phyloP scores from a whole-genome alignment of 345 rosid genomes.

The Erodium maritimum region DNA sequence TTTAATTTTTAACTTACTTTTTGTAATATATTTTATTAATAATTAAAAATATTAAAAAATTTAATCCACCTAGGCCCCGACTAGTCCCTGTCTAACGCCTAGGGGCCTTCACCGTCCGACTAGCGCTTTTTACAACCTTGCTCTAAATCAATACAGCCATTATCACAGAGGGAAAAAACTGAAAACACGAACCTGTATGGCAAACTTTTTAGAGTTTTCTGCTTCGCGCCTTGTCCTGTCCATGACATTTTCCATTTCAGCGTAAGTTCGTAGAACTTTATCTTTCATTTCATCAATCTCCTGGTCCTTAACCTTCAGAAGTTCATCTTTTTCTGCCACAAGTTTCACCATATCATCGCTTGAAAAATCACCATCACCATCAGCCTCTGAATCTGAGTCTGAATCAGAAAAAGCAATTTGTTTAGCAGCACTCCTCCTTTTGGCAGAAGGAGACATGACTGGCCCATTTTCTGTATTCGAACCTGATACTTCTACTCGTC shows the following conservation, averaged over 20 bases:
- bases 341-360: slow-evolving; percentile 69
- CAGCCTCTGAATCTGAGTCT: slow-evolving; percentile 44
- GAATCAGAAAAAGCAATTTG: slow-evolving; percentile 15
- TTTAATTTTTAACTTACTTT: no score
- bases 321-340: slow-evolving; percentile 63
- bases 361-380: slow-evolving; percentile 39
- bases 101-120: no score
- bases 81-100: no score
- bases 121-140: no score
- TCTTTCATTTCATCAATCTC: slow-evolving; percentile 66
- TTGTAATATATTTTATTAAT: no score
- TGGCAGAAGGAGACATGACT: slow-evolving; percentile 12
- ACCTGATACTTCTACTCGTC: slow-evolving; percentile 24
- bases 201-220: slow-evolving; percentile 76
- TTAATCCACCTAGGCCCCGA: no score
- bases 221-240: slow-evolving; percentile 83
- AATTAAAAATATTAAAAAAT: no score
- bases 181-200: slow-evolving; percentile 54
- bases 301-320: slow-evolving; percentile 51
- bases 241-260: slow-evolving; percentile 88
- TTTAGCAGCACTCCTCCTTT: slow-evolving; percentile 24
- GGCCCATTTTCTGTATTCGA: slow-evolving; percentile 16
- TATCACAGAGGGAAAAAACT: background rate
- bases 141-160: background rate
- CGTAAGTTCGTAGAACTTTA: slow-evolving; percentile 64